Evolutionary conservation across 805 yeast genomes (phyloP), one percentile per base, ranked within the genome.

Genomic region (Cyberlindnera maritima): DNA sequence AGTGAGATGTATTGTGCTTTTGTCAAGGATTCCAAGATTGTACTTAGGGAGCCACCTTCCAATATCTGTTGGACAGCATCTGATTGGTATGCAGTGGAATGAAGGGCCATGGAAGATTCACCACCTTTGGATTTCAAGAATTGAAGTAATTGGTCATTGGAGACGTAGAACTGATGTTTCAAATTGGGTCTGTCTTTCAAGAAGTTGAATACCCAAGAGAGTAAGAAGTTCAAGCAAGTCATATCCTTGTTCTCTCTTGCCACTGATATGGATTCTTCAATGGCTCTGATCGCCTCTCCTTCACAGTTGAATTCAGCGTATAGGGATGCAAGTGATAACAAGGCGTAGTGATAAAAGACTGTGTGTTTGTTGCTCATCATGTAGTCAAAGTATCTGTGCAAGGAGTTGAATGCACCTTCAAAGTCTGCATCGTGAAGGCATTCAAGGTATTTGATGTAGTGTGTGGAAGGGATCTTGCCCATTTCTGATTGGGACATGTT

Each of bases 201-300:
- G 55, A 85, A 87, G 52, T 83, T 77, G 54, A 81, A 80, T 1
- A 88, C 69, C 90, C 94, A 85, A 10, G 88, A 74, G 41, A 89
- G 68, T 14, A 89, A 74, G 55, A 81, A 81, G 23, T 87, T 84
- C 36, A 89, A 71, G 21, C 95, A 87, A 13, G 75, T 71, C 46
- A 79, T 73, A 62, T 91, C 96, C 51, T 82, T 82, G 56, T 85
- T 83, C 57, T 90, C 96, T 54, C 97, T 70, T 0, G 97, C 97
- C 3, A 90, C 89, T 7, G 85, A 73, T 2, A 89, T 85, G 0
- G 97, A 94, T 62, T 90, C 97, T 52, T 85, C 88, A 9, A 89
- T 85, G 1, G 96, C 84, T 53, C 83, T 74, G 13, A 88, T 62
- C 0, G 96, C 96, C 66, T 67, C 57, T 6, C 52, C 55, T 49